phyloP scores from a whole-genome alignment of 2,329 filamentous ascomycete genomes.

The Aciculosporium take region DNA sequence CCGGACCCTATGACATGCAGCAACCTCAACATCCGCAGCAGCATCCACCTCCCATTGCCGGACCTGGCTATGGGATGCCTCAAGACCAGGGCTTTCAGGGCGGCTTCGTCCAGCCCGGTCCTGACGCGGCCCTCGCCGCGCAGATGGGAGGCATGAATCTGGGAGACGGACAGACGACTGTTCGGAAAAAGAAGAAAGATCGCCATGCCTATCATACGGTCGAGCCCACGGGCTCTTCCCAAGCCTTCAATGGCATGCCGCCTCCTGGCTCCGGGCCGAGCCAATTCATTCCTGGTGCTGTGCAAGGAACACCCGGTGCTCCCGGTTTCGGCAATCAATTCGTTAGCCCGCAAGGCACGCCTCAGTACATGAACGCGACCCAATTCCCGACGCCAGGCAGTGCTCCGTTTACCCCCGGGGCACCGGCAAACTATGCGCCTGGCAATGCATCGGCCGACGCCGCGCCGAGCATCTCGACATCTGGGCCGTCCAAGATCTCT shows the following conservation, averaged over 20 bases:
- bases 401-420: conserved; percentile 22
- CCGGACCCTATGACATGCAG: conserved; percentile 9
- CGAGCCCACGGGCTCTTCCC: conserved; percentile 54
- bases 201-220: conserved; percentile 84
- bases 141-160: conserved; percentile 71
- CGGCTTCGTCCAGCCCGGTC: conserved; percentile 18
- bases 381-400: conserved; percentile 50
- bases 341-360: conserved; percentile 28
- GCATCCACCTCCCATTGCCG: not conserved
- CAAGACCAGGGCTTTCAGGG: conserved; percentile 17
- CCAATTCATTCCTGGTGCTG: conserved; percentile 23
- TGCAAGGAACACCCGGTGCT: conserved; percentile 11
- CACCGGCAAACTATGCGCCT: conserved; percentile 14
- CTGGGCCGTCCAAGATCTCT: conserved; percentile 47
- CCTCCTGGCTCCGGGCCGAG: conserved; percentile 35
- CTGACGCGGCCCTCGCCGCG: conserved; percentile 41
- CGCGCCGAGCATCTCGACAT: conserved; percentile 19
- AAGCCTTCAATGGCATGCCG: conserved; percentile 56
- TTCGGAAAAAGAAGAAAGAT: conserved; percentile 78
- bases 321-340: conserved; percentile 29
- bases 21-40: conserved; percentile 6
- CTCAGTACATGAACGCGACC: conserved; percentile 23
- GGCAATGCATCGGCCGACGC: conserved; percentile 14
- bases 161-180: conserved; percentile 33
- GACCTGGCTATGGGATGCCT: conserved; percentile 19